Base-by-base conservation (phyloP, 2,329 filamentous ascomycete species). In the Lasiodiplodia theobromae region DNA sequence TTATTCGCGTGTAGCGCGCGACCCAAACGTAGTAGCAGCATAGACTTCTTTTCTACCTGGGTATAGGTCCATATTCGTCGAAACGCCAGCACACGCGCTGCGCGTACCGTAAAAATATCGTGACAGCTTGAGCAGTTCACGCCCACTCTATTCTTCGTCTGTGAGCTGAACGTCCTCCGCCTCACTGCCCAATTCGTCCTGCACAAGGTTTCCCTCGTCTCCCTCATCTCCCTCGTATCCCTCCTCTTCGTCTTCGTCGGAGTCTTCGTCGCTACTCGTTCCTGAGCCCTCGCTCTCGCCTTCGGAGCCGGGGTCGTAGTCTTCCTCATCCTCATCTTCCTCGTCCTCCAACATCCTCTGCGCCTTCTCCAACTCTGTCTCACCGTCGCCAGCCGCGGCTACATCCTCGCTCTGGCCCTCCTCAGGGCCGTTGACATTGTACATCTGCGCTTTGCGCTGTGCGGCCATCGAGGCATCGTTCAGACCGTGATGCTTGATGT, bases 401-500 rank as follows among this genome's bases (percentile, higher is more conserved):
- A 28, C 66, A 6, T 58, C 64, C 11, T 71, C 71, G 11, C 74
- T 76, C 18, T 68, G 63, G 1, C 70, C 74, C 11, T 76, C 74
- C 10, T 71, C 72, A 1, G 73, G 71, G 10, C 77, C 78, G 67
- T 85, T 85, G 49, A 82, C 81, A 72, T 89, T 88, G 64, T 87
- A 83, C 70, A 83, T 85, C 80, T 89, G 89, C 6, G 88, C 88
- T 31, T 86, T 81, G 47, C 88, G 79, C 38, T 84, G 82, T 31
- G 86, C 87, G 1, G 88, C 88, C 78, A 91, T 82, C 73, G 86
- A 89, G 2, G 88, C 86, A 73, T 91, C 88, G 67, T 90, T 87
- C 38, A 91, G 78, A 6, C 83, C 82, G 73, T 90, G 87, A 37
- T 83, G 81, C 75, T 88, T 88, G 69, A 90, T 82, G 71, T 90